Evolutionary conservation across 805 yeast genomes (phyloP).

Genomic region (Teunomyces funiuensis): DNA sequence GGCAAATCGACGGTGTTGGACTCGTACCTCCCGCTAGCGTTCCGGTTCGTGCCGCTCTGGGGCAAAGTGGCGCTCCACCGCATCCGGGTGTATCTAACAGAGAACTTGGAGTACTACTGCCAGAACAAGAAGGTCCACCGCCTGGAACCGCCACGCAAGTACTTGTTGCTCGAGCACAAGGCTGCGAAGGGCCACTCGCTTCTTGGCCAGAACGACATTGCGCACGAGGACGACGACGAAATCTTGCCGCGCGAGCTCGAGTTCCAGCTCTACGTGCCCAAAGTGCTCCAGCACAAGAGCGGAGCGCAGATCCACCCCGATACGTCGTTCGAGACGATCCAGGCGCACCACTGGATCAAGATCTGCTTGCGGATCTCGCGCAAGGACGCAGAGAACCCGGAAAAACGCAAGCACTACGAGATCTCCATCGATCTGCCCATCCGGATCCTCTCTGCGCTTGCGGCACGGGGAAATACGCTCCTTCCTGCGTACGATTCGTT

Average conservation of each 20-base stretch:
- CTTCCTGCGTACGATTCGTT: constrained; percentile 65
- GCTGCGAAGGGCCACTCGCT: constrained; percentile 53
- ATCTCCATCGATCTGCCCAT: constrained; percentile 94
- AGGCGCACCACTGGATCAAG: constrained; percentile 94
- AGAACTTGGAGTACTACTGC: constrained; percentile 88
- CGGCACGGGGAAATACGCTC: constrained; percentile 78
- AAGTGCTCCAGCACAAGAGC: constrained; percentile 53
- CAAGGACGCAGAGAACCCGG: constrained; percentile 50
- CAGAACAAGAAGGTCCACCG: constrained; percentile 84
- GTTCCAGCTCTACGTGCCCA: constrained; percentile 84
- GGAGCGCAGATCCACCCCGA: constrained; percentile 70
- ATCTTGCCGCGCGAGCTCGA: constrained; percentile 77
- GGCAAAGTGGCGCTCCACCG: constrained; percentile 87
- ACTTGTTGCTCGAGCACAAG: constrained; percentile 74
- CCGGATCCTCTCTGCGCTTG: constrained; percentile 70
- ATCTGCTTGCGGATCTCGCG: constrained; percentile 78
- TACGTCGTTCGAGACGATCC: constrained; percentile 74
- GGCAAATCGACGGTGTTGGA: constrained; percentile 86
- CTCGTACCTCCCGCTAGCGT: constrained; percentile 78
- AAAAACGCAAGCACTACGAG: constrained; percentile 86
- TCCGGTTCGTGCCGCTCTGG: constrained; percentile 73
- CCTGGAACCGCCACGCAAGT: constrained; percentile 85
- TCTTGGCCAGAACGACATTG: constrained; percentile 40
- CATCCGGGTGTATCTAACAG: constrained; percentile 81
- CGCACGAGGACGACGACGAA: constrained; percentile 43